Evolutionary conservation across 805 yeast species (phyloP), one percentile per base, ranked within the genome.

Genomic region (Lachancea waltii): DNA sequence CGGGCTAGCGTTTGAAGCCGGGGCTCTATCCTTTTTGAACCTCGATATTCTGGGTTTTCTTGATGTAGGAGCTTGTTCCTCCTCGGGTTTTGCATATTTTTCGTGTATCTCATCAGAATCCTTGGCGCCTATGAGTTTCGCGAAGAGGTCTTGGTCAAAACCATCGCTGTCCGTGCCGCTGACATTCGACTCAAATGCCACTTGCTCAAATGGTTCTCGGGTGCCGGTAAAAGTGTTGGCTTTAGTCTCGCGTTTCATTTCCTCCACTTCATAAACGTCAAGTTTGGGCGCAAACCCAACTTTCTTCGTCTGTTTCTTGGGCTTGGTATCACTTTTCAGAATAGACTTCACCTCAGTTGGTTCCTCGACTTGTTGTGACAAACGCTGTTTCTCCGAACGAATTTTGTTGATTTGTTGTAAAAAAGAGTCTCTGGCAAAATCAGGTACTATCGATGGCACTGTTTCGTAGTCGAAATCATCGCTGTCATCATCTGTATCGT

Each of bases 181-280:
- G 11, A 25, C 38, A 10, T 31, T 26, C 3, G 34, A 36, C 13
- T 17, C 28, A 13, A 13, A 10, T 15, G 25, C 34, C 15, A 15
- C n/a, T 14, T 3, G 19, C 22, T 4, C 7, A 13, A 11, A 13
- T 8, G 11, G 31, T 14, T 5, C 22, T 13, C 3, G 30, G 20
- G 49, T 30, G 27, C 48, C 46, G 5, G 40, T 45, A 28, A 52
- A 57, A 1, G 60, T 58, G 36, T 61, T 61, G 7, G 43, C 42
- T 41, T 45, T 54, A 6, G 58, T 61, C 28, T 56, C 62, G 8
- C 46, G 46, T 36, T 61, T 61, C 20, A 56, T 38, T 40, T 47
- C 60, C 38, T 59, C 62, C 13, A 61, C 56, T 41, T 59, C 63
- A 36, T 49, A 49, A 15, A 61, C 50, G 40, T 59, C 60, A 7